Percentiles rank a stretch among this genome's conserved stretches.
Conservation (phyloP, 768 basidiomycete genomes). For the Hortiboletus flavorubellus region DNA sequence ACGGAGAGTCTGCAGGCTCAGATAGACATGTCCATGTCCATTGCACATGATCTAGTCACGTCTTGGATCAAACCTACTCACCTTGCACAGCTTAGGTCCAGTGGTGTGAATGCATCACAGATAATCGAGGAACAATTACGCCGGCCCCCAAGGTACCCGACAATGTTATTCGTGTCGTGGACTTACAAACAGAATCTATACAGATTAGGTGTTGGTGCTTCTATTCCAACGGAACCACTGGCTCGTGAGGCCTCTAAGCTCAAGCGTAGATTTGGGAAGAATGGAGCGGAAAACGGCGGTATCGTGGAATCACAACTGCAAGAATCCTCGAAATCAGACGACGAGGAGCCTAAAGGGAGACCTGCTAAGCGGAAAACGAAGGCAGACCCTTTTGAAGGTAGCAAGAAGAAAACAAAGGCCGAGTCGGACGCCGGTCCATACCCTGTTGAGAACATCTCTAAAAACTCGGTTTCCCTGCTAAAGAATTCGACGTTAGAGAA, state of each 20-base stretch:
- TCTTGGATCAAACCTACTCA: conserved; percentile 69
- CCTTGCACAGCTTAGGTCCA: conserved; percentile 36
- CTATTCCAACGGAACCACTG: conserved; percentile 47
- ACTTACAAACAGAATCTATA: conserved; percentile 6
- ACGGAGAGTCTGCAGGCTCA: conserved; percentile 73
- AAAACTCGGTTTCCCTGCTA: neutral
- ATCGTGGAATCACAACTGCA: conserved; percentile 34
- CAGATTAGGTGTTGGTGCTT: conserved; percentile 76
- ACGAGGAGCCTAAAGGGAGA: conserved; percentile 55
- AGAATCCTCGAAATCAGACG: conserved; percentile 34
- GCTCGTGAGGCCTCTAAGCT: conserved; percentile 60
- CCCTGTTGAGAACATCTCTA: neutral
- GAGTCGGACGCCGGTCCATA: neutral
- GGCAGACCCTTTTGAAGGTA: conserved; percentile 53
- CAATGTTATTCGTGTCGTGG: neutral
- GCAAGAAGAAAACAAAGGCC: conserved; percentile 46
- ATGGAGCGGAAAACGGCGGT: conserved; percentile 44
- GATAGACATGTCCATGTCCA: conserved; percentile 76
- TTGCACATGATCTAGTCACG: conserved; percentile 66
- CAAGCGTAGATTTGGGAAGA: conserved; percentile 53
- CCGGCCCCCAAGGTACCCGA: conserved; percentile 60
- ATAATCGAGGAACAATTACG: conserved; percentile 67
- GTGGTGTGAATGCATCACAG: conserved; percentile 37
- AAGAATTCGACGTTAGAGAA: neutral
- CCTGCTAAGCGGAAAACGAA: conserved; percentile 58